phyloP scores from a whole-genome alignment of 176 grass and related monocot species.

The Stipa capillata region DNA sequence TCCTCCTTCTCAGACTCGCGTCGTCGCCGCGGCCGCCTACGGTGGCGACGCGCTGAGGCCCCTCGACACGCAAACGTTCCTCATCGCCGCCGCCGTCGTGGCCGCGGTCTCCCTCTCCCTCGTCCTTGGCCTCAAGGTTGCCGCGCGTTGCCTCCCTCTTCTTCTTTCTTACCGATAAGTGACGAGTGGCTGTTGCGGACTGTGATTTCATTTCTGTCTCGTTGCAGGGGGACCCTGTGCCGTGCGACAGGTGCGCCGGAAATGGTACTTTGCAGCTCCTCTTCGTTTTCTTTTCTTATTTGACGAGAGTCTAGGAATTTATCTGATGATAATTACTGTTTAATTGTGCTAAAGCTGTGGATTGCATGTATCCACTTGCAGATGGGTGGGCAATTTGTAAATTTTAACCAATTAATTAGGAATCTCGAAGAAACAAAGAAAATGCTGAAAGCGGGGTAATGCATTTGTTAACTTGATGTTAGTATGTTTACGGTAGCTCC shows the following conservation, averaged over 20 bases:
- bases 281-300: background rate
- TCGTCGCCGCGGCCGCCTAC: slow-evolving; percentile 20
- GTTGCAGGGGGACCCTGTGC: slow-evolving; percentile 59
- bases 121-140: slow-evolving; percentile 76
- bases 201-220: slow-evolving; percentile 11
- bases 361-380: background rate
- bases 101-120: slow-evolving; percentile 63
- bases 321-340: background rate
- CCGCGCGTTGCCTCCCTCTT: background rate
- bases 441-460: too few species aligned
- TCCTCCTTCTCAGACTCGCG: slow-evolving; percentile 8
- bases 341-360: background rate
- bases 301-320: background rate
- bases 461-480: too few species aligned
- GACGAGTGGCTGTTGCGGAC: background rate
- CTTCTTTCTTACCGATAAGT: background rate
- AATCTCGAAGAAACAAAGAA: background rate
- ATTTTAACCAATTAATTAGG: background rate
- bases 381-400: background rate
- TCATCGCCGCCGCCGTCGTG: slow-evolving; percentile 52
- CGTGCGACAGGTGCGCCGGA: slow-evolving; percentile 74
- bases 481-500: background rate
- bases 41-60: slow-evolving; percentile 31
- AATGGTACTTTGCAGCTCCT: slow-evolving; percentile 29
- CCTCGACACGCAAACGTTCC: slow-evolving; percentile 72